Conservation (phyloP, 78 protist species). For the Dictyostelium purpureum region DNA sequence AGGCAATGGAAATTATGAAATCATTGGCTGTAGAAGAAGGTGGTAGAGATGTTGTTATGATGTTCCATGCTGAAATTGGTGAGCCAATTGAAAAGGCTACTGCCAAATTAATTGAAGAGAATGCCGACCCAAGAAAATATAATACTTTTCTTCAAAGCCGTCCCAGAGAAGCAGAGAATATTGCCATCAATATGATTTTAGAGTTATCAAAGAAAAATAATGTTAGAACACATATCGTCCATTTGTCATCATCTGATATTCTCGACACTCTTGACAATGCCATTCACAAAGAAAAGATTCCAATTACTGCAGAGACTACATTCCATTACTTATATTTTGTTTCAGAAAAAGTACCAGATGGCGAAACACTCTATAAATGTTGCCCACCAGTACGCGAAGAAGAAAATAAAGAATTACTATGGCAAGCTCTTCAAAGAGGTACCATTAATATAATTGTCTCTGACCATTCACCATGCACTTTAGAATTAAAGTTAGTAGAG, state of each 20-base stretch:
- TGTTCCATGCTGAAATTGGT: constrained; percentile 73
- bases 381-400: constrained; percentile 77
- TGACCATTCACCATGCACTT: constrained; percentile 85
- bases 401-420: constrained; percentile 39
- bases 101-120: not conserved
- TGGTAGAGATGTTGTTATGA: constrained; percentile 50
- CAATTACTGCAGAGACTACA: constrained; percentile 73
- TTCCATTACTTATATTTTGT: constrained; percentile 62
- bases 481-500: constrained; percentile 38
- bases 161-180: constrained; percentile 45
- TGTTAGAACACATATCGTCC: constrained; percentile 57
- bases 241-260: constrained; percentile 51
- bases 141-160: constrained; percentile 47
- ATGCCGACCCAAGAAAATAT: constrained; percentile 29
- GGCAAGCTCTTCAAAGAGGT: constrained; percentile 50
- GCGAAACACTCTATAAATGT: constrained; percentile 71
- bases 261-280: not conserved
- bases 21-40: not conserved
- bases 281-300: not conserved
- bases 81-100: constrained; percentile 38
- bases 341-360: constrained; percentile 53
- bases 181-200: constrained; percentile 47
- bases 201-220: not conserved
- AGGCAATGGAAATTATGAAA: constrained; percentile 44
- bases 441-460: constrained; percentile 28